Conservation (phyloP, 2,329 filamentous ascomycete species). For the Nannizziopsis barbatae region DNA sequence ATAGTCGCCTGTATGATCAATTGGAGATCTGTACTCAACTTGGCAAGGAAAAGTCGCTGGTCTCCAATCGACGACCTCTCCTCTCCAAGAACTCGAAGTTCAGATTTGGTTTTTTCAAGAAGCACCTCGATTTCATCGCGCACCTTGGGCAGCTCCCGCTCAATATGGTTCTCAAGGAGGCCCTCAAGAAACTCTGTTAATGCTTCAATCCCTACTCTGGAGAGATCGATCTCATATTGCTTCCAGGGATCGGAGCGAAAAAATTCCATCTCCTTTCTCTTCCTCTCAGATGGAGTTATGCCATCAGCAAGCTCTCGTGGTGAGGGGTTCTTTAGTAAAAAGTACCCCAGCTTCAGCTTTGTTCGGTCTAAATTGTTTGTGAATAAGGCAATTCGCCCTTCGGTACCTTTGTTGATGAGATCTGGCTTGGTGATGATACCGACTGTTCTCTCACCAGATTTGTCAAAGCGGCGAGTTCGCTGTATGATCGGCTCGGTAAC, state of each 20-base stretch:
- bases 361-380: slow-evolving; percentile 4
- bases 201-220: slow-evolving; percentile 33
- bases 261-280: not conserved
- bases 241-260: slow-evolving; percentile 5
- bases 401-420: slow-evolving; percentile 28
- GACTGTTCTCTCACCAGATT: slow-evolving; percentile 30
- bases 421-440: slow-evolving; percentile 51
- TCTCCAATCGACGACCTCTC: not conserved
- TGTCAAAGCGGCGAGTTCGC: slow-evolving; percentile 30
- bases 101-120: not conserved
- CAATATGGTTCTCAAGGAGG: slow-evolving; percentile 34
- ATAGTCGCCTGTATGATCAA: not conserved
- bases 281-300: not conserved
- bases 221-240: slow-evolving; percentile 26
- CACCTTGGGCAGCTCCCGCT: slow-evolving; percentile 33
- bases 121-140: not conserved
- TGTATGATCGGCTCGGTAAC: slow-evolving; percentile 39
- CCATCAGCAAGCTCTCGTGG: slow-evolving; percentile 1
- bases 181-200: slow-evolving; percentile 34
- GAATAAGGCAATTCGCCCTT: slow-evolving; percentile 4
- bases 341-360: slow-evolving; percentile 11
- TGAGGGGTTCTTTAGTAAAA: slow-evolving; percentile 10
- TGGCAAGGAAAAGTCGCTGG: slow-evolving; percentile 7
- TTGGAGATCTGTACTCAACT: not conserved
- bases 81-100: slow-evolving; percentile 6